Evolutionary conservation across 108 stramenopile species (phyloP), one percentile per base, ranked within the genome.

Genomic region (Cylindrotheca closterium): DNA sequence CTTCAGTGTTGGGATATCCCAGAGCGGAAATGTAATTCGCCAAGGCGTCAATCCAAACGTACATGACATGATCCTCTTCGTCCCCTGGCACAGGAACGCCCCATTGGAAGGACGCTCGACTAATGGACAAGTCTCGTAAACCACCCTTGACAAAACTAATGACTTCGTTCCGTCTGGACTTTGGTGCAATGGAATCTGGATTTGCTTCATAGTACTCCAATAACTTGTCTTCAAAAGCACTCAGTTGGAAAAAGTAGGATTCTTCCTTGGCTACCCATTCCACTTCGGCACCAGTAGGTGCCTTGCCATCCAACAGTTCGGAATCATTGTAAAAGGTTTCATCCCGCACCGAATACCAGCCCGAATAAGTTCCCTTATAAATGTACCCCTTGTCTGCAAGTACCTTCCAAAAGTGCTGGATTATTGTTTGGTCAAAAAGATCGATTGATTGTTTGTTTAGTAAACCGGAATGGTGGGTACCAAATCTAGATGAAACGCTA

Each of bases 31-130:
- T 85, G 72, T 99, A 98, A 75, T 99, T 99, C 15, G 95, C 70
- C 31, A 98, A 65, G 1, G 98, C 98, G 76, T 99, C 98, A 24
- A 99, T 89, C 98, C 98, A 99, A 22, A 98, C 97, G 70, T 98
- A 99, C 91, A 99, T 93, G 68, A 98, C 86, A 67, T 99, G 98
- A 1, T 77, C 77, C 37, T 42, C 37, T 21, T 80, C 80, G 51
- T 99, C 97, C 15, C 65, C 82, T 19, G 97, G 97, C 4, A 98
- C 97, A 2, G 88, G 84, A 33, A 98, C 79, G 12, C 97, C 98
- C 98, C 98, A 98, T 65, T 75, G 75, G 68, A 95, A 97, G 5
- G 92, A 85, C 29, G 96, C 96, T 52, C 93, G 68, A 60, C 88
- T 90, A 28, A 99, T 79, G 60, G 89, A 91, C 66, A 99, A 78